Evolutionary conservation across 768 basidiomycete genomes (phyloP).

Genomic region (Tephrocybe sp.): DNA sequence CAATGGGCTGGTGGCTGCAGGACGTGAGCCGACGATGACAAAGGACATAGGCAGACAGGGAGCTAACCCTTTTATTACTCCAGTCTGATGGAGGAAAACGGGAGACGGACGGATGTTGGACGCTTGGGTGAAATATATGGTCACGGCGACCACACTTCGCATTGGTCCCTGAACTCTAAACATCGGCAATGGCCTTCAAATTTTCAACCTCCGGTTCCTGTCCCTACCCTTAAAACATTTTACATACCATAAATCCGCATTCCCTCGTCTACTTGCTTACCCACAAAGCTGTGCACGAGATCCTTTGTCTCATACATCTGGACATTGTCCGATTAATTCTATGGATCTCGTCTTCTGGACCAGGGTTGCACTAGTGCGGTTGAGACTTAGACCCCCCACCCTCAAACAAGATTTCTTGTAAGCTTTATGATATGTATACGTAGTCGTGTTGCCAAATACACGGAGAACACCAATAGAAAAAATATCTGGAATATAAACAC

Average conservation of each 20-base stretch:
- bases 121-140: slow-evolving; percentile 43
- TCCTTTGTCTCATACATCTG: background rate
- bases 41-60: slow-evolving; percentile 17
- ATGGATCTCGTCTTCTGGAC: background rate
- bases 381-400: background rate
- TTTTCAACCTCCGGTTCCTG: slow-evolving; percentile 50
- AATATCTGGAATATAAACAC: background rate
- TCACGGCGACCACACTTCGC: slow-evolving; percentile 39
- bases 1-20: slow-evolving; percentile 58
- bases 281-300: no score
- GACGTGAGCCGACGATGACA: slow-evolving; percentile 18
- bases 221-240: slow-evolving; percentile 30
- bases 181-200: slow-evolving; percentile 50
- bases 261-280: no score
- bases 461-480: background rate
- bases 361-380: background rate
- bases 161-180: slow-evolving; percentile 47
- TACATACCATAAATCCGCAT: slow-evolving; percentile 14
- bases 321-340: background rate
- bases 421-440: background rate
- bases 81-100: slow-evolving; percentile 33
- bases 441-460: background rate
- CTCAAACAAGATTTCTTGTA: background rate
- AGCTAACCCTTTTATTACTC: slow-evolving; percentile 52
- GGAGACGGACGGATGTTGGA: slow-evolving; percentile 35